Percentiles rank a stretch among this genome's conserved stretches.
Conservation (phyloP, 2,329 filamentous ascomycete genomes). For the Sordariomycetes sp. region DNA sequence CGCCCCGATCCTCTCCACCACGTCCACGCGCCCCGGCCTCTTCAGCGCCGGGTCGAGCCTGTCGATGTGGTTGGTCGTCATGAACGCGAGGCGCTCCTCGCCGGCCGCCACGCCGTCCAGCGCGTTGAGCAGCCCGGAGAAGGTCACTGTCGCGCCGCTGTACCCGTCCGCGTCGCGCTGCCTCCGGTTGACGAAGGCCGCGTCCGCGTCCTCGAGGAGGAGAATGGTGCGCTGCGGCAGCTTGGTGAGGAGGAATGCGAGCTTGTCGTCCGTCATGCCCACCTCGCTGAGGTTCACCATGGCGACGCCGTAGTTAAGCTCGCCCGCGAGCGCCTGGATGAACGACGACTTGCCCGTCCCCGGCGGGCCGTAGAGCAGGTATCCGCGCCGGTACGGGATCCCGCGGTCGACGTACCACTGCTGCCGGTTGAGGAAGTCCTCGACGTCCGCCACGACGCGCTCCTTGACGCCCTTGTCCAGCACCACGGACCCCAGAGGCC, state of each 20-base stretch:
- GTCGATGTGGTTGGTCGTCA: slow-evolving; percentile 92
- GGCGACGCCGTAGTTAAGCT: slow-evolving; percentile 84
- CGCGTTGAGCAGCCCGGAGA: slow-evolving; percentile 79
- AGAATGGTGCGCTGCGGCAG: slow-evolving; percentile 75
- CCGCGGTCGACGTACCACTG: slow-evolving; percentile 92
- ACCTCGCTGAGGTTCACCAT: slow-evolving; percentile 86
- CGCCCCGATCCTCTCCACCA: slow-evolving; percentile 83
- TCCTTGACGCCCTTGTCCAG: slow-evolving; percentile 78
- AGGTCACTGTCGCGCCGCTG: slow-evolving; percentile 79
- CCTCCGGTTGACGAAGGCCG: slow-evolving; percentile 75
- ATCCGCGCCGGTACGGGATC: slow-evolving; percentile 84
- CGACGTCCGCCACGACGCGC: slow-evolving; percentile 66
- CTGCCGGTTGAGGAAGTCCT: slow-evolving; percentile 67
- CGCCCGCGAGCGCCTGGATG: slow-evolving; percentile 88
- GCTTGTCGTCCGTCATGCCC: slow-evolving; percentile 78
- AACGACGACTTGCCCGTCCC: slow-evolving; percentile 94
- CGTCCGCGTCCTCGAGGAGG: slow-evolving; percentile 82
- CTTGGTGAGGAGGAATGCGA: slow-evolving; percentile 78
- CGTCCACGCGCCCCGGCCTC: slow-evolving; percentile 82
- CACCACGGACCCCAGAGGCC: slow-evolving; percentile 80
- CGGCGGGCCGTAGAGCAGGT: slow-evolving; percentile 79
- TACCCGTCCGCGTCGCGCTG: slow-evolving; percentile 75
- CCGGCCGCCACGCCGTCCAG: slow-evolving; percentile 88
- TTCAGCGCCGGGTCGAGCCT: slow-evolving; percentile 82
- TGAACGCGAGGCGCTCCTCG: slow-evolving; percentile 86